Evolutionary conservation across 164 flowering plant genomes (phyloP).

Genomic region (Vitis vinifera): ASM3070453v1 NC_081815.1:1805501-1806000

Average conservation of each 20-base stretch:
- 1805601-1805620: slow-evolving; percentile 57
- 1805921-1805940: background rate
- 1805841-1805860: slow-evolving; percentile 66
- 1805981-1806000: too few relatives aligned
- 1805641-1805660: slow-evolving; percentile 51
- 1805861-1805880: slow-evolving; percentile 74
- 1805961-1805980: too few relatives aligned
- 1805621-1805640: slow-evolving; percentile 60
- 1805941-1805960: too few relatives aligned
- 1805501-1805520: background rate
- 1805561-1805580: slow-evolving; percentile 10
- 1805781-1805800: slow-evolving; percentile 87
- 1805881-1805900: slow-evolving; percentile 55
- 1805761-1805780: slow-evolving; percentile 50
- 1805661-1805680: slow-evolving; percentile 5
- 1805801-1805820: slow-evolving; percentile 85
- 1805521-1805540: background rate
- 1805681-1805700: background rate
- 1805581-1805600: slow-evolving; percentile 60
- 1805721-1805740: too few relatives aligned
- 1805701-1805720: background rate
- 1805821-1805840: slow-evolving; percentile 80
- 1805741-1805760: background rate
- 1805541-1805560: background rate
- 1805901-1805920: background rate